Evolutionary conservation across 805 yeast species (phyloP), one percentile per base, ranked within the genome.

Genomic region (Sporopachydermia quercuum): DNA sequence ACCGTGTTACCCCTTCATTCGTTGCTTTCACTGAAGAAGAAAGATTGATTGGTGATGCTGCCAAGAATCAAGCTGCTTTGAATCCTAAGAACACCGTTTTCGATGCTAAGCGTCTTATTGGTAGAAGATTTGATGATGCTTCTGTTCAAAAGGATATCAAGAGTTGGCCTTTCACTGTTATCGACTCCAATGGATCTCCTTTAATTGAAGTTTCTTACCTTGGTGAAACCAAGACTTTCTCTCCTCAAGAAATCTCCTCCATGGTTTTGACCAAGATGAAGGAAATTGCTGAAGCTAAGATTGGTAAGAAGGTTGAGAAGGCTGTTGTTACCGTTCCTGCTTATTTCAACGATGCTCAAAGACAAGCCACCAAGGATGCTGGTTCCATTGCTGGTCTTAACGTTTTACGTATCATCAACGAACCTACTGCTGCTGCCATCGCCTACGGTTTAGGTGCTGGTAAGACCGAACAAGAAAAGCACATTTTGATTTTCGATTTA

Each of bases 391-490:
- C 89, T 47, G 91, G 91, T 53, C 69, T 80, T 57, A 78, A 80
- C 63, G 87, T 80, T 44, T 70, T 78, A 63, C 78, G 91, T 68
- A 80, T 80, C 63, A 80, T 80, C 58, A 80, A 80, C 69, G 91
- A 80, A 69, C 91, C 91, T 55, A 85, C 96, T 47, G 96, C 96
- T 39, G 96, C 96, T 49, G 96, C 96, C 48, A 83, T 85, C 66
- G 96, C 96, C 50, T 86, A 86, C 70, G 96, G 96, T 68, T 74
- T 87, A 47, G 94, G 89, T 76, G 85, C 86, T 55, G 89, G 81
- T 51, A 75, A 77, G 70, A 71, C 76, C 59, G 74, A 73, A 61
- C 76, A 75, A 56, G 94, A 82, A 70, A 80, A 79, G 72, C 78
- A 81, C 65, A 89, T 85, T 47, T 71, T 85, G 58, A 85, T 85